phyloP scores from a whole-genome alignment of 139 green algal species.

The Medakamo hakoo region DNA sequence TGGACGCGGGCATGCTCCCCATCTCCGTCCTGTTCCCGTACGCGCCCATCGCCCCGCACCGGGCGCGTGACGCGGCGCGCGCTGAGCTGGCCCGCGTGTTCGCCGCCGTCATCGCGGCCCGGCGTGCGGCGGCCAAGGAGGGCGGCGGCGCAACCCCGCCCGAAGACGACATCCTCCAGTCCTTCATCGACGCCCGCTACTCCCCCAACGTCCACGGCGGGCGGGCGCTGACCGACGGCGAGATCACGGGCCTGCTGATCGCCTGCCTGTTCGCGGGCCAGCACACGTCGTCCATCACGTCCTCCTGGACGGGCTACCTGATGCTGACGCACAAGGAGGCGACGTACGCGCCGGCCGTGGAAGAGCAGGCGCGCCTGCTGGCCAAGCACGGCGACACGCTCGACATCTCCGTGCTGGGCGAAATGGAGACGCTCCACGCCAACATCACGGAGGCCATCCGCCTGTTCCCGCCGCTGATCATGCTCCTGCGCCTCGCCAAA shows the following conservation, averaged over 20 bases:
- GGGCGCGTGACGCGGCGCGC: conserved; percentile 59
- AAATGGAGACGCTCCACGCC: conserved; percentile 82
- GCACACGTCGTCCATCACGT: conserved; percentile 92
- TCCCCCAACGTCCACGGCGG: conserved; percentile 53
- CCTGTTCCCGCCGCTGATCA: conserved; percentile 87
- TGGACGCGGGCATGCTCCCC: conserved; percentile 93
- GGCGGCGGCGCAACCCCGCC: no score
- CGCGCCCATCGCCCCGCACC: conserved; percentile 76
- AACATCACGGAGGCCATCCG: conserved; percentile 69
- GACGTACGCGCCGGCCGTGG: conserved; percentile 22
- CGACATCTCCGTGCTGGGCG: conserved; percentile 60
- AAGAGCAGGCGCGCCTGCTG: conserved; percentile 66
- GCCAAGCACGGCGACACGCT: conserved; percentile 49
- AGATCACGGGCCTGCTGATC: conserved; percentile 96
- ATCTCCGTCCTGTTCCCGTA: conserved; percentile 90
- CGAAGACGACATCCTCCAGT: conserved; percentile 91
- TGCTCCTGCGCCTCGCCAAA: conserved; percentile 83
- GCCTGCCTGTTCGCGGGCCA: conserved; percentile 92
- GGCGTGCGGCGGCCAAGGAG: conserved; percentile 32
- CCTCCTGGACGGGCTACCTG: conserved; percentile 65
- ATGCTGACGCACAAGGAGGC: conserved; percentile 5
- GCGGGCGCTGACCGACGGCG: conserved; percentile 59
- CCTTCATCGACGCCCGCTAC: conserved; percentile 83
- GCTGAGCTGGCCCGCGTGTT: conserved; percentile 66
- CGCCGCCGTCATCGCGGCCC: conserved; percentile 54